These are phyloP conservation scores for Jacaranda copaia DNA, from an alignment of 257 asterid species.

Conservation along the genomic window DNA sequence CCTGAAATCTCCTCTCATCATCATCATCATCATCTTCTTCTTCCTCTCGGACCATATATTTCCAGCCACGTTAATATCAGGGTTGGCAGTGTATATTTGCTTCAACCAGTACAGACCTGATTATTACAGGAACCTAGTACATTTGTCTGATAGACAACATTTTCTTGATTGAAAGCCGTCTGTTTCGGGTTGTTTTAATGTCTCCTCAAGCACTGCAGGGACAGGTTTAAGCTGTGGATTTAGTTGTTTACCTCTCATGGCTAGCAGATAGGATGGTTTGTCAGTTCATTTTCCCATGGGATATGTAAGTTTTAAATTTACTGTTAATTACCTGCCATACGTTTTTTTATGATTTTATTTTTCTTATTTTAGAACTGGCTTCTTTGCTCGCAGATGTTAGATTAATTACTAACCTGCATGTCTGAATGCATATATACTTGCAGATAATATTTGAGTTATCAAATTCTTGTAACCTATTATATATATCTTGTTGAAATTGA, in stretches of 20 bases:
- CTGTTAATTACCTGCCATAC: neutral
- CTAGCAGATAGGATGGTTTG: constrained; percentile 7
- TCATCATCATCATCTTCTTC: neutral
- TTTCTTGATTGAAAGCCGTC: neutral
- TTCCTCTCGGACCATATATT: neutral
- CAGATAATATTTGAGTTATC: too few species aligned
- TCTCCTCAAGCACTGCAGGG: neutral
- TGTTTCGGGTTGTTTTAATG: neutral
- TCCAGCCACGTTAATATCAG: neutral
- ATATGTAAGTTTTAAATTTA: constrained; percentile 17
- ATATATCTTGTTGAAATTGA: too few species aligned
- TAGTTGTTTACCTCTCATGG: constrained; percentile 5
- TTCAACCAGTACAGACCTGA: neutral
- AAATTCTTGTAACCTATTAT: too few species aligned
- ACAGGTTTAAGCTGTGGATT: neutral
- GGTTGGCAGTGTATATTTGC: neutral
- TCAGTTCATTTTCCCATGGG: neutral
- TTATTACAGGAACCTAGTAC: neutral
- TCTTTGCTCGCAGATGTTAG: too few species aligned
- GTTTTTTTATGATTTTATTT: neutral
- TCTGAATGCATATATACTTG: too few species aligned
- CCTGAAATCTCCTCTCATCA: neutral
- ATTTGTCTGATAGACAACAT: neutral
- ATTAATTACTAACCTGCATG: too few species aligned
- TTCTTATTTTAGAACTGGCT: neutral